A percentile compares a stretch with the other conserved stretches of the same genome.
Evolutionary conservation across 2,329 filamentous ascomycete genomes (phyloP).

Genomic region (Chaetomium olivaceum): DNA sequence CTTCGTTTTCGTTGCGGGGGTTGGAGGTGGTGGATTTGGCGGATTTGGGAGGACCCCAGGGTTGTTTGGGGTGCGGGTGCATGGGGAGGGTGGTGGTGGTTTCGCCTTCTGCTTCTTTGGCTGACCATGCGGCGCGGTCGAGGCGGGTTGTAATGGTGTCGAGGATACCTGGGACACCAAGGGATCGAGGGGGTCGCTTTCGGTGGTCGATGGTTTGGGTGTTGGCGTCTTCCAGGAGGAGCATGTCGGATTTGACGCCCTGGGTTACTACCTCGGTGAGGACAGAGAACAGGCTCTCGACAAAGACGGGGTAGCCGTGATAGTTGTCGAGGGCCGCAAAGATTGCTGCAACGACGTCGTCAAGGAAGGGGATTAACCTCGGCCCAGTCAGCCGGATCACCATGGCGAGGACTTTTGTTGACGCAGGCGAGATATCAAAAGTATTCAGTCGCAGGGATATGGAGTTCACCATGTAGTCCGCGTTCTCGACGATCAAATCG

Average conservation of each 20-base stretch:
- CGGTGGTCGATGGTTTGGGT: constrained; percentile 44
- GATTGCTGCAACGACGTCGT: constrained; percentile 87
- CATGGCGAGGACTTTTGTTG: constrained; percentile 88
- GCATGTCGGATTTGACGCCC: constrained; percentile 61
- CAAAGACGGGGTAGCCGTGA: constrained; percentile 85
- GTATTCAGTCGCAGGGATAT: constrained; percentile 86
- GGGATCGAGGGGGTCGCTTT: constrained; percentile 39
- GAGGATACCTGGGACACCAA: constrained; percentile 48
- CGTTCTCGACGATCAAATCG: constrained; percentile 82
- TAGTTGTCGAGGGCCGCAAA: constrained; percentile 94
- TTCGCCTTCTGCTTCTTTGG: constrained; percentile 33
- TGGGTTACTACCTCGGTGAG: constrained; percentile 82
- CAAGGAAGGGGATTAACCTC: constrained; percentile 78
- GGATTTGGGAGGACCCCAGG: constrained; percentile 38
- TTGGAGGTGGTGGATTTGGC: constrained; percentile 29
- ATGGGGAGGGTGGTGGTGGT: constrained; percentile 33
- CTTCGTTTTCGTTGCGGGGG: constrained; percentile 28
- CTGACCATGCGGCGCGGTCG: constrained; percentile 44
- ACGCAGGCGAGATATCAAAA: constrained; percentile 88
- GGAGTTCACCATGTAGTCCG: constrained; percentile 95
- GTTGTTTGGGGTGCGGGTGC: constrained; percentile 39
- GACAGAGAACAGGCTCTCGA: constrained; percentile 81
- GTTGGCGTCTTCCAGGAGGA: constrained; percentile 48
- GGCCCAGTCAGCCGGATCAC: constrained; percentile 88
- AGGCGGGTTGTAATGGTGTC: constrained; percentile 65